phyloP scores from a whole-genome alignment of 352 stramenopile species.

The Phytophthora syringae region DNA sequence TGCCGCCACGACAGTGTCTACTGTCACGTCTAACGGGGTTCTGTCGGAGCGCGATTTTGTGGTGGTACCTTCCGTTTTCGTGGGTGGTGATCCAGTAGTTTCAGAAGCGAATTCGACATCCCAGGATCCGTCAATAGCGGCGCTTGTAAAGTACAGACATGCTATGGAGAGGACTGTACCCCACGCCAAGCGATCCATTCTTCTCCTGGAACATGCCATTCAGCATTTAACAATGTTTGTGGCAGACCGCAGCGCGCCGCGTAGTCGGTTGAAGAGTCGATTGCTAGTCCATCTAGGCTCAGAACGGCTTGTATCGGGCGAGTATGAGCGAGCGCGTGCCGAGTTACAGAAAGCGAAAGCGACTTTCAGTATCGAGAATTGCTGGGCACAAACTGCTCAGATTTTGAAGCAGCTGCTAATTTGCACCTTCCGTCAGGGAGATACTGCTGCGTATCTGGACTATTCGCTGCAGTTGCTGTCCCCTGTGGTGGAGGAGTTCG shows the following conservation, averaged over 20 bases:
- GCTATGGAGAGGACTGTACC: conserved; percentile 62
- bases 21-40: conserved; percentile 18
- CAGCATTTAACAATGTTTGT: conserved; percentile 77
- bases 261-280: conserved; percentile 77
- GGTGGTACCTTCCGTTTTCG: conserved; percentile 73
- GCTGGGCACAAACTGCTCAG: conserved; percentile 76
- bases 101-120: conserved; percentile 45
- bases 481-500: conserved; percentile 72
- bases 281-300: conserved; percentile 76
- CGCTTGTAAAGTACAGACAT: conserved; percentile 74
- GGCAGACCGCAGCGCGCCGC: conserved; percentile 66
- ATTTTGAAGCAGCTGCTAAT: conserved; percentile 78
- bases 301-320: conserved; percentile 71
- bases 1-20: conserved; percentile 18
- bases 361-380: conserved; percentile 66
- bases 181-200: conserved; percentile 76
- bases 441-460: conserved; percentile 79
- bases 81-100: conserved; percentile 74
- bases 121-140: conserved; percentile 54
- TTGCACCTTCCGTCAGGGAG: conserved; percentile 76
- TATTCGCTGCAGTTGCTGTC: conserved; percentile 82
- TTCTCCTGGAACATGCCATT: conserved; percentile 78
- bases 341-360: conserved; percentile 79
- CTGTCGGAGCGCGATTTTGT: conserved; percentile 64
- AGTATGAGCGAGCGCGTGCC: conserved; percentile 68